phyloP scores from a whole-genome alignment of 768 basidiomycete species.

The Rhodosporidiobolus sp. region DNA sequence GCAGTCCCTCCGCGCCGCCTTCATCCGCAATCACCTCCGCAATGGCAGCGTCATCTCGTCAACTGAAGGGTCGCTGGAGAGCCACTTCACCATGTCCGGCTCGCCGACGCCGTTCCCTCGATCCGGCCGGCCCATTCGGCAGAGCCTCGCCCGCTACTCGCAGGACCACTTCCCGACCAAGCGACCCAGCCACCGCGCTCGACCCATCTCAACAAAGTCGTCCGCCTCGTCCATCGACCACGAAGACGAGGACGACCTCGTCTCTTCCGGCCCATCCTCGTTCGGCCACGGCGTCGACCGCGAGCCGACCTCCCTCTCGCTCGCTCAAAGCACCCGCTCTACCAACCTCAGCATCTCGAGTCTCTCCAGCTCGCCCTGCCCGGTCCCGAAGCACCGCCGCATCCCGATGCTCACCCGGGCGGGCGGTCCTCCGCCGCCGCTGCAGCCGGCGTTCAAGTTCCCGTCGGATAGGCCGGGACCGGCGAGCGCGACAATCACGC shows the following conservation, averaged over 20 bases:
- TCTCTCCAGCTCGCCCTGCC: constrained; percentile 31
- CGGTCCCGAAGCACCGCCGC: constrained; percentile 3
- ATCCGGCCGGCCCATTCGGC: neutral
- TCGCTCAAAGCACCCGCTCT: constrained; percentile 13
- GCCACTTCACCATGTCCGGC: constrained; percentile 5
- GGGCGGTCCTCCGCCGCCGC: neutral
- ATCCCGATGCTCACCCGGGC: constrained; percentile 32
- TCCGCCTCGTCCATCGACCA: neutral
- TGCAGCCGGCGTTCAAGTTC: constrained; percentile 24
- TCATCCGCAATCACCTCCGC: constrained; percentile 11
- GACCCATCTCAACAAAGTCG: constrained; percentile 3
- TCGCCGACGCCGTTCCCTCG: constrained; percentile 19
- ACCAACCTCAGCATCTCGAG: constrained; percentile 35
- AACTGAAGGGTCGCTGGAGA: constrained; percentile 20
- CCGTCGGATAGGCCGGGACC: neutral
- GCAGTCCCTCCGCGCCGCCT: neutral
- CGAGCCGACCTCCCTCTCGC: constrained; percentile 10
- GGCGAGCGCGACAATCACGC: neutral
- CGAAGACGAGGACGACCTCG: no score
- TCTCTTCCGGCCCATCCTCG: no score
- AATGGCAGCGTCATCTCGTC: constrained; percentile 21
- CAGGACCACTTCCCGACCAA: constrained; percentile 14
- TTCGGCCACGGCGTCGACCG: no score
- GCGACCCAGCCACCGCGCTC: constrained; percentile 8
- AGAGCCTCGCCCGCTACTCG: constrained; percentile 31